Percentiles rank a stretch among this genome's conserved stretches.
Conservation (phyloP, 2,329 filamentous ascomycete species). For the Colletotrichum sp. region DNA sequence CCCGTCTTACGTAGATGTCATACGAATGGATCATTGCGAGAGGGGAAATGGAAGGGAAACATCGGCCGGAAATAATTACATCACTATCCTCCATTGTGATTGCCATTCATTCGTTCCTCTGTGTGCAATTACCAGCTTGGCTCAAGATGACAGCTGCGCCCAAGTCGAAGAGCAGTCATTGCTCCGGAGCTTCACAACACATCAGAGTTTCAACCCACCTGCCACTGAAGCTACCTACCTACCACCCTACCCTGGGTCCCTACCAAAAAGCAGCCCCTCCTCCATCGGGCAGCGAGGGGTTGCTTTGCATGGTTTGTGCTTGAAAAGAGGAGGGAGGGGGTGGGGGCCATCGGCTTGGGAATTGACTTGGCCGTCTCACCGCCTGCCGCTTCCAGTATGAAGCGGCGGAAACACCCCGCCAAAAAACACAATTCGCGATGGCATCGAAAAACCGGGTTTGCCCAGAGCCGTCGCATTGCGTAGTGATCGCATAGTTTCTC, state of each 20-base stretch:
- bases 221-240: neutral
- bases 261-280: neutral
- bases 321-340: neutral
- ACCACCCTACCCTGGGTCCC: neutral
- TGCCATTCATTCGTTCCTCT: neutral
- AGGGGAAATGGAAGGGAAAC: neutral
- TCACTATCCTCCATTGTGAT: neutral
- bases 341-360: neutral
- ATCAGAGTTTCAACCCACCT: neutral
- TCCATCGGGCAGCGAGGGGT: neutral
- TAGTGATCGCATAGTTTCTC: neutral
- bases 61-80: neutral
- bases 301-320: neutral
- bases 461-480: neutral
- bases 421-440: conserved; percentile 10
- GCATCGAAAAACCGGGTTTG: conserved; percentile 1
- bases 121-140: neutral
- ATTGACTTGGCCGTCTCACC: neutral
- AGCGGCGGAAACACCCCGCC: conserved; percentile 2
- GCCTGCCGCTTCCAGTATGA: neutral
- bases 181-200: neutral
- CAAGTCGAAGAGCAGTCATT: neutral
- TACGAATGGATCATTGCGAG: neutral
- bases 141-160: neutral
- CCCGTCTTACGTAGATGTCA: neutral